Base-by-base conservation (phyloP, 2,329 filamentous ascomycete genomes). In the Penicillium vulpinum region DNA sequence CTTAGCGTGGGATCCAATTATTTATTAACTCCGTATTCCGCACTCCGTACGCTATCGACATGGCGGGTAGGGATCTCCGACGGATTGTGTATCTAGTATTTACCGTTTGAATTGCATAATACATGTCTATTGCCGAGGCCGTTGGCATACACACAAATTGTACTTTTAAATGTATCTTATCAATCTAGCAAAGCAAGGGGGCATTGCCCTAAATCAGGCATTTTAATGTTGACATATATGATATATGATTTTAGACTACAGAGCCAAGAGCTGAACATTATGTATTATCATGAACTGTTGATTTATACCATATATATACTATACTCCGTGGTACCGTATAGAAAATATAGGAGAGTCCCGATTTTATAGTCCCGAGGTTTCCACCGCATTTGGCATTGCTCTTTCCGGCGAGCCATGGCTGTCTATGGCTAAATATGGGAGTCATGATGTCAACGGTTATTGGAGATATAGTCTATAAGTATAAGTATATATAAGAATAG, bases 371-470 rank as follows among this genome's bases (percentile, higher is more conserved):
- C 29, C 29, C 29, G 29, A 31, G 29, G 29, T 45, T 18, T 28
- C 24, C 22, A 28, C 46, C 22, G 16, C 18, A 31, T 39, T 33
- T 33, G 31, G 15, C 11, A 36, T 55, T 51, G 45, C 47, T 47
- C 31, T 31, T 51, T 51, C 26, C 26, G 39, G 53, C 28, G 11
- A 48, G 29, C 28, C 6, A 43, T 13, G 13, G n/a, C 8, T n/a
- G n/a, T n/a, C n/a, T n/a, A 38, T 54, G 41, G 31, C 22, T 55
- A 41, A 21, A 13, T n/a, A 45, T 16, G 9, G 24, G 51, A 59
- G 46, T 63, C 61, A 61, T 66, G 63, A 66, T 66, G 63, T 66
- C 63, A 66, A 60, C 49, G 28, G 41, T 13, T 31, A 5, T 31
- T 35, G n/a, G n/a, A n/a, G n/a, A n/a, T n/a, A n/a, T n/a, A n/a